Conservation (phyloP, 2,329 filamentous ascomycete species). For the Curvularia sp. region DNA sequence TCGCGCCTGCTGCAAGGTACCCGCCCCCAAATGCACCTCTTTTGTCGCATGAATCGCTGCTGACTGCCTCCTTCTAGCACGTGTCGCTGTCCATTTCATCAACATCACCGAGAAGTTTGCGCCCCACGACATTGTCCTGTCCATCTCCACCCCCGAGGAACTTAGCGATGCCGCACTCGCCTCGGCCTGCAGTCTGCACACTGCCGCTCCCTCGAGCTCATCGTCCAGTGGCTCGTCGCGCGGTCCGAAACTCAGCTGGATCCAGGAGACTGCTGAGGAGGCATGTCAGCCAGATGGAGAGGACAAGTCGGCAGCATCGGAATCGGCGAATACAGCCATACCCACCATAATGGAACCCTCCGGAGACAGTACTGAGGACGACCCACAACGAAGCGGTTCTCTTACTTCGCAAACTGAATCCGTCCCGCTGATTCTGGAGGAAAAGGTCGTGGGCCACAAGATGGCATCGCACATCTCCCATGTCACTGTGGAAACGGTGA, state of each 20-base stretch:
- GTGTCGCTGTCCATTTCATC: slow-evolving; percentile 75
- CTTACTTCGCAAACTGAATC: slow-evolving; percentile 26
- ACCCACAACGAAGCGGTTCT: slow-evolving; percentile 16
- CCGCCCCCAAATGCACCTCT: slow-evolving; percentile 31
- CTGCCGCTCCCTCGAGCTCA: slow-evolving; percentile 82
- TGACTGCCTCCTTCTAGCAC: slow-evolving; percentile 64
- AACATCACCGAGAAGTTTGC: slow-evolving; percentile 72
- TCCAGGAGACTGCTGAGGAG: slow-evolving; percentile 91
- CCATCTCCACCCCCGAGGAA: slow-evolving; percentile 76
- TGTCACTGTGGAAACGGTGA: slow-evolving; percentile 30
- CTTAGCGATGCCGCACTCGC: slow-evolving; percentile 88
- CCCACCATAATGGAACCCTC: slow-evolving; percentile 37
- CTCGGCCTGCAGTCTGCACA: slow-evolving; percentile 86
- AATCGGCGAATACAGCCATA: slow-evolving; percentile 32
- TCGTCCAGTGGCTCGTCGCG: slow-evolving; percentile 81
- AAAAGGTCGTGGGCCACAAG: slow-evolving; percentile 22
- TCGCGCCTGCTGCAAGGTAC: slow-evolving; percentile 91
- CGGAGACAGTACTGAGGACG: slow-evolving; percentile 14
- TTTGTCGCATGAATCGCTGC: not conserved
- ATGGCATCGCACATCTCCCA: slow-evolving; percentile 31
- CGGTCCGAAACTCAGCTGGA: slow-evolving; percentile 82
- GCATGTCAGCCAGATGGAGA: slow-evolving; percentile 50
- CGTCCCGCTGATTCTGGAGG: slow-evolving; percentile 25
- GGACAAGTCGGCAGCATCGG: slow-evolving; percentile 29
- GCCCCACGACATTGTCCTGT: slow-evolving; percentile 85